phyloP scores from a whole-genome alignment of 352 stramenopile species.

The Pythium phragmitis region DNA sequence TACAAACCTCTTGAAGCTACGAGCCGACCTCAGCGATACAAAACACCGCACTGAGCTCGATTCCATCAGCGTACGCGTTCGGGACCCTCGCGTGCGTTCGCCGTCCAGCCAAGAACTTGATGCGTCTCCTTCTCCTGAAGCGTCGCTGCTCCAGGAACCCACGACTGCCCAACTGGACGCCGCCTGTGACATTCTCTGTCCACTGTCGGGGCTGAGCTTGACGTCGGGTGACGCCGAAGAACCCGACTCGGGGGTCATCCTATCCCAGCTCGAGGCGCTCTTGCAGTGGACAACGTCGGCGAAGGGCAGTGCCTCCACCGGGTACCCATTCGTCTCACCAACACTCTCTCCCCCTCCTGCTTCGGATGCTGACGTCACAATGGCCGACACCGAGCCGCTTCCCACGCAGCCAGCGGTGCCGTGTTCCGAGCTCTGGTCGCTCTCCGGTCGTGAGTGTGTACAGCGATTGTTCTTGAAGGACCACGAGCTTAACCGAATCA shows the following conservation, averaged over 20 bases:
- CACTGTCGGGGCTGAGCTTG: slow-evolving; percentile 48
- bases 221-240: slow-evolving; percentile 50
- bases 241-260: slow-evolving; percentile 54
- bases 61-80: slow-evolving; percentile 39
- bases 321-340: slow-evolving; percentile 35
- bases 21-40: slow-evolving; percentile 8
- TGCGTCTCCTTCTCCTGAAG: background rate
- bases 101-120: background rate
- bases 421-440: slow-evolving; percentile 61
- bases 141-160: slow-evolving; percentile 52
- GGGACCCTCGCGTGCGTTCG: slow-evolving; percentile 43
- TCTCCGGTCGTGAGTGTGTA: slow-evolving; percentile 38
- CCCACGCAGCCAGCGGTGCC: background rate
- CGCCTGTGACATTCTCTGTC: slow-evolving; percentile 46
- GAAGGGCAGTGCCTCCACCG: background rate
- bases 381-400: background rate
- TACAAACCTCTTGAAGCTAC: slow-evolving; percentile 17
- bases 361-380: background rate
- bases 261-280: slow-evolving; percentile 50
- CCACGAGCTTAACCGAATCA: slow-evolving; percentile 47
- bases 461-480: slow-evolving; percentile 44
- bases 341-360: background rate
- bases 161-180: slow-evolving; percentile 21
- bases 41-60: background rate
- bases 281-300: slow-evolving; percentile 49